Percentiles rank a stretch among this genome's conserved stretches.
Conservation (phyloP, 192 early-diverging fungal genomes). For the Polychytrium aggregatum region DNA sequence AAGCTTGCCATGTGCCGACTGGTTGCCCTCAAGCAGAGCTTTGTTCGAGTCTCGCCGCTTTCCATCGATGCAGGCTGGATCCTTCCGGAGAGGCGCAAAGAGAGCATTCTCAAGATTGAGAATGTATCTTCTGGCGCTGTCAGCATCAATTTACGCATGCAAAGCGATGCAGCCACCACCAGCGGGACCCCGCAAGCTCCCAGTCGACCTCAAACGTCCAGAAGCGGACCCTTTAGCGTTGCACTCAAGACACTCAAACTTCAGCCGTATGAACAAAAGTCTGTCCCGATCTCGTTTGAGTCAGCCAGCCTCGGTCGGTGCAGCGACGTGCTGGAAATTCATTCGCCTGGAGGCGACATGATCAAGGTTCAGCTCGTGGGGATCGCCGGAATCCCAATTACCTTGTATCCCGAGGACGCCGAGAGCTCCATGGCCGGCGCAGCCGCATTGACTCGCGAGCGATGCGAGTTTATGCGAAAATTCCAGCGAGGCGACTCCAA, state of each 20-base stretch:
- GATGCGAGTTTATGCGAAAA: conserved; percentile 43
- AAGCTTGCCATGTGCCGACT: conserved; percentile 32
- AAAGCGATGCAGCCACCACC: conserved; percentile 15
- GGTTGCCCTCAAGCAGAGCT: conserved; percentile 33
- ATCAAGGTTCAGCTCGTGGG: conserved; percentile 28
- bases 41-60: conserved; percentile 35
- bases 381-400: conserved; percentile 45
- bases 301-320: conserved; percentile 34
- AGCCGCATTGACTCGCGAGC: conserved; percentile 34
- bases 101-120: conserved; percentile 28
- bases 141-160: conserved; percentile 18
- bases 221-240: conserved; percentile 24
- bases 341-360: conserved; percentile 44
- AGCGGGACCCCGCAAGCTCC: too few relatives aligned
- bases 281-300: conserved; percentile 36
- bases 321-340: conserved; percentile 30
- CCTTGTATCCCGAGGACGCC: conserved; percentile 38
- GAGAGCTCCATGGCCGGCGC: conserved; percentile 36
- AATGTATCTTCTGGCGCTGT: conserved; percentile 29
- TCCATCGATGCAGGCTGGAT: conserved; percentile 46
- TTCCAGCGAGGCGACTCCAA: conserved; percentile 17
- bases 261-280: conserved; percentile 31
- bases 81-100: conserved; percentile 38
- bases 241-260: conserved; percentile 18
- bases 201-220: too few relatives aligned